phyloP scores from a whole-genome alignment of 306 rosid genomes.

The Erythrophleum fordii region DNA sequence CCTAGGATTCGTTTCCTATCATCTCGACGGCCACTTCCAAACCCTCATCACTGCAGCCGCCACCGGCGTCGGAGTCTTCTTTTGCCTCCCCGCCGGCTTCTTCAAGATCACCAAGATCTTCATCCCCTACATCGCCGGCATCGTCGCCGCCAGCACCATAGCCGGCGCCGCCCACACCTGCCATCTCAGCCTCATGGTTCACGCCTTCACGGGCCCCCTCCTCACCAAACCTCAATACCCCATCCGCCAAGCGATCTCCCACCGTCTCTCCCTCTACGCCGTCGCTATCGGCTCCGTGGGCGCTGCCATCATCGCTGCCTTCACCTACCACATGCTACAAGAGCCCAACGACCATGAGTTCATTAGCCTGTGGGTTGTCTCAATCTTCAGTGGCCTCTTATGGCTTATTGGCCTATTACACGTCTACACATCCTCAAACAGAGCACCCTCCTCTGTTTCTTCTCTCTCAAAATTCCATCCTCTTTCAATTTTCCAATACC shows the following conservation, averaged over 20 bases:
- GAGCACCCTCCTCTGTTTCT: conserved; percentile 39
- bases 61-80: conserved; percentile 65
- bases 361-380: conserved; percentile 77
- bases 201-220: conserved; percentile 53
- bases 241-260: conserved; percentile 50
- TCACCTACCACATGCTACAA: conserved; percentile 76
- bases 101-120: conserved; percentile 67
- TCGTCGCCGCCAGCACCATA: conserved; percentile 60
- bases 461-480: conserved; percentile 40
- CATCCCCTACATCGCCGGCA: conserved; percentile 64
- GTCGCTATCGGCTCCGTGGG: conserved; percentile 61
- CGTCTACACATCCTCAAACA: conserved; percentile 44
- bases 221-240: conserved; percentile 46
- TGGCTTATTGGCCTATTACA: conserved; percentile 80
- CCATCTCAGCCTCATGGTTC: conserved; percentile 76
- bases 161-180: conserved; percentile 82
- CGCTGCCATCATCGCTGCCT: conserved; percentile 64
- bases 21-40: conserved; percentile 69
- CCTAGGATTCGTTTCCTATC: conserved; percentile 60
- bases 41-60: conserved; percentile 51
- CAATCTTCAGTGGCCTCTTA: conserved; percentile 81
- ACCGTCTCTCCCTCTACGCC: conserved; percentile 63
- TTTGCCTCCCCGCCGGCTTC: conserved; percentile 78
- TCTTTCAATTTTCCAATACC: conserved; percentile 58
- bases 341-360: conserved; percentile 40